Evolutionary conservation across 2,329 filamentous ascomycete genomes (phyloP), one percentile per base, ranked within the genome.

Genomic region (Colletotrichum tamarilloi): DNA sequence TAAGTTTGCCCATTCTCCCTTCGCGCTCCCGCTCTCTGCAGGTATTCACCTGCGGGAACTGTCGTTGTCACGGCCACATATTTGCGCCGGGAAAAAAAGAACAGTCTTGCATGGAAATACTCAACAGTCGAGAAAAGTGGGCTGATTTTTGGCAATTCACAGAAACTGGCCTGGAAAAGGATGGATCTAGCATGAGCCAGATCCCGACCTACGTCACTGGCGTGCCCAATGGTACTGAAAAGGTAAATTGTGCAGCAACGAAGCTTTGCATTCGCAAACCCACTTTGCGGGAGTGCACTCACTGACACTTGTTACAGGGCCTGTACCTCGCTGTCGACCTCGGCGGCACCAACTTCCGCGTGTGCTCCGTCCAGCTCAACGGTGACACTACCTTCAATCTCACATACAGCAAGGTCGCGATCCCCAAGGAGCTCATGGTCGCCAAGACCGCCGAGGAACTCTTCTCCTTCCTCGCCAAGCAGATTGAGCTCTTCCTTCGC

Each of bases 331-430:
- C 97, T 52, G 95, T 99, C 76, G 97, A 99, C 80, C 90, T 99
- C n/a, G 97, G 97, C 75, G 97, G 97, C 78, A 99, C 97, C 76
- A 99, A 99, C 86, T 98, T 98, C 85, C 93, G 97, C 78, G 97
- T 99, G 79, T 99, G 97, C 86, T 98, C 96, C 56, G 93, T 99
- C 79, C 90, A 94, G 78, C 88, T 99, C 74, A 95, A 98, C 81
- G 97, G 97, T 80, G 95, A 98, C 85, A 95, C 93, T 78, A 98
- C 95, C 70, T 98, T 98, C 87, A 94, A 94, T 83, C 90, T 98
- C 78, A 97, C 93, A 66, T 97, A 95, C 86, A 94, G 91, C 84
- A 98, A 98, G 85, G 93, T 97, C 70, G 90, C 95, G 74, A 97
- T 99, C 71, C 97, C 97, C 8, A 92, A 91, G 77, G 90, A 96